phyloP scores from a whole-genome alignment of 2,329 filamentous ascomycete species.

The Paracoccidioides brasiliensis region DNA sequence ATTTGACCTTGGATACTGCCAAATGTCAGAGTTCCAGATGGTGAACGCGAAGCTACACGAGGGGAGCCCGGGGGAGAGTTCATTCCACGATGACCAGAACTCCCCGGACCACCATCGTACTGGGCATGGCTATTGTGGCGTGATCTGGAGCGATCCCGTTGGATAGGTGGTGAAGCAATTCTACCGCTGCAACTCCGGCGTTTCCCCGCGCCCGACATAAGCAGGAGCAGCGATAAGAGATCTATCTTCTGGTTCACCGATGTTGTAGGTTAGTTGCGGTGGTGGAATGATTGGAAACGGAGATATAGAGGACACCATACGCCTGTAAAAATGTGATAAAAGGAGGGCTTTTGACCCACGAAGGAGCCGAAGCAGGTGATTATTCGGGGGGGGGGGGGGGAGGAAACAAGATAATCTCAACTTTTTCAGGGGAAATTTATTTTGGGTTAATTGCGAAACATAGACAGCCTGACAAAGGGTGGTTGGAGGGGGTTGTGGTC shows the following conservation, averaged over 20 bases:
- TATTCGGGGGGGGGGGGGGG: no score
- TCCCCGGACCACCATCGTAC: slow-evolving; percentile 3
- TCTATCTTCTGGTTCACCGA: neutral
- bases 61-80: slow-evolving; percentile 3
- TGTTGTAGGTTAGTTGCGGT: neutral
- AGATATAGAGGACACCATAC: neutral
- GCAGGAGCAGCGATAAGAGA: neutral
- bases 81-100: neutral
- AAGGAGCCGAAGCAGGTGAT: no score
- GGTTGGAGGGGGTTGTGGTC: no score
- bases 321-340: no score
- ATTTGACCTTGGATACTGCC: neutral
- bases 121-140: neutral
- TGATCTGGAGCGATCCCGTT: neutral
- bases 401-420: no score
- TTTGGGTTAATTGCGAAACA: neutral
- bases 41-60: slow-evolving; percentile 1
- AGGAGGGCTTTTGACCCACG: no score
- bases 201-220: slow-evolving; percentile 5
- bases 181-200: slow-evolving; percentile 3
- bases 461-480: no score
- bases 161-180: neutral
- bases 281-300: neutral
- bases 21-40: neutral
- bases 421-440: no score